A percentile compares a stretch with the other conserved stretches of the same genome.
Evolutionary conservation across 345 rosid species (phyloP).

Genomic region (Durio zibethinus): DNA sequence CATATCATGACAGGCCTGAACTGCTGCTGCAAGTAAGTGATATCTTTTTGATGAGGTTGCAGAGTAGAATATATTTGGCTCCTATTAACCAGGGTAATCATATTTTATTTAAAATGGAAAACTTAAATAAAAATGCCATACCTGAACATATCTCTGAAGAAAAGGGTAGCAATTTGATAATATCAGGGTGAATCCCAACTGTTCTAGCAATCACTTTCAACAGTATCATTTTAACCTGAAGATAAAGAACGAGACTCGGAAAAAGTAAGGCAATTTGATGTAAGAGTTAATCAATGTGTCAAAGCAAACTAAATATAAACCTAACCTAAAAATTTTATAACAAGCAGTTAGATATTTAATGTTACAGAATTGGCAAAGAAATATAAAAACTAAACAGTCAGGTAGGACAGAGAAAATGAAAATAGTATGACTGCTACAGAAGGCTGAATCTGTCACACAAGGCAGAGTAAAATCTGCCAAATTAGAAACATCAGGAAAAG

Average conservation of each 20-base stretch:
- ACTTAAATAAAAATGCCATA: conserved; percentile 25
- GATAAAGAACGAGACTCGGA: conserved; percentile 6
- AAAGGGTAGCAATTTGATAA: conserved; percentile 69
- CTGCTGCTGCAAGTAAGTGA: conserved; percentile 94
- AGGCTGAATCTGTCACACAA: background rate
- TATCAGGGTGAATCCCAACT: conserved; percentile 81
- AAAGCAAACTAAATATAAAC: conserved; percentile 8
- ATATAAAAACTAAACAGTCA: background rate
- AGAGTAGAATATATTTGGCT: conserved; percentile 12
- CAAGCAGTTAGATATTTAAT: background rate
- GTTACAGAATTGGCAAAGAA: background rate
- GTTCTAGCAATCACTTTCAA: conserved; percentile 84
- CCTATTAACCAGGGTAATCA: conserved; percentile 4
- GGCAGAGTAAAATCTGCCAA: background rate
- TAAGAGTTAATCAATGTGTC: background rate
- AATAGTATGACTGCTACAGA: background rate
- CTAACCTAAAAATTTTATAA: background rate
- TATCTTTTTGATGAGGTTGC: conserved; percentile 92
- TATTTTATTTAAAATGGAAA: background rate
- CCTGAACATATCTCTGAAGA: conserved; percentile 84
- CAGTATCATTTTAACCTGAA: conserved; percentile 91
- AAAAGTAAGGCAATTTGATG: background rate
- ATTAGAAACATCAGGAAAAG: conserved; percentile 3
- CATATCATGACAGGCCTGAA: conserved; percentile 97
- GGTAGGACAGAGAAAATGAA: background rate